phyloP scores from a whole-genome alignment of 2,329 filamentous ascomycete species.

The Aspergillus uvarum region DNA sequence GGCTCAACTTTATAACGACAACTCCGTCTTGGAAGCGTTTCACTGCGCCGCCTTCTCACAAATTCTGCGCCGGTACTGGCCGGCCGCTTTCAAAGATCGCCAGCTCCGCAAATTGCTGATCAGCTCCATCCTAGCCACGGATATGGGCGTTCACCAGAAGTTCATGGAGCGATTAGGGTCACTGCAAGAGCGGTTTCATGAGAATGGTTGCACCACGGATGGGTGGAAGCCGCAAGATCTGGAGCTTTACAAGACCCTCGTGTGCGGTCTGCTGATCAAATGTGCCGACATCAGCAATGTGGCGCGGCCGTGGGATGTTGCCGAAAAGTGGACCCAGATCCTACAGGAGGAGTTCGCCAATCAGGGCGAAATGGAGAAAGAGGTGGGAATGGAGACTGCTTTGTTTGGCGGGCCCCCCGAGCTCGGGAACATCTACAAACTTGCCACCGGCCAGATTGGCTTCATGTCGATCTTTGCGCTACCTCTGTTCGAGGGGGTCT shows the following conservation, averaged over 20 bases:
- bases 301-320: constrained; percentile 78
- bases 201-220: constrained; percentile 62
- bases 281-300: constrained; percentile 99
- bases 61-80: constrained; percentile 91
- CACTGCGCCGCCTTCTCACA: constrained; percentile 97
- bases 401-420: constrained; percentile 77
- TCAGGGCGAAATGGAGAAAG: constrained; percentile 86
- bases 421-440: constrained; percentile 76
- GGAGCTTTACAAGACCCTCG: constrained; percentile 73
- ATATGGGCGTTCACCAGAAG: constrained; percentile 96
- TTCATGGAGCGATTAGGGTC: constrained; percentile 90
- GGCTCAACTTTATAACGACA: constrained; percentile 94
- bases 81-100: constrained; percentile 71
- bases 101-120: constrained; percentile 90
- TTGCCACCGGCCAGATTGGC: constrained; percentile 83
- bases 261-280: constrained; percentile 93
- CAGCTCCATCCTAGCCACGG: constrained; percentile 93
- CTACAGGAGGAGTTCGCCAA: constrained; percentile 94
- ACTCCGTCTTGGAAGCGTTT: constrained; percentile 93
- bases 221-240: constrained; percentile 74
- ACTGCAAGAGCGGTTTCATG: constrained; percentile 73
- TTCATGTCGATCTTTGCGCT: constrained; percentile 97
- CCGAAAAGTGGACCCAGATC: constrained; percentile 85
- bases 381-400: constrained; percentile 83
- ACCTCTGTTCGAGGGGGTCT: constrained; percentile 84